phyloP scores from a whole-genome alignment of 2,329 filamentous ascomycete genomes.

The Sporothrix schenckii region DNA sequence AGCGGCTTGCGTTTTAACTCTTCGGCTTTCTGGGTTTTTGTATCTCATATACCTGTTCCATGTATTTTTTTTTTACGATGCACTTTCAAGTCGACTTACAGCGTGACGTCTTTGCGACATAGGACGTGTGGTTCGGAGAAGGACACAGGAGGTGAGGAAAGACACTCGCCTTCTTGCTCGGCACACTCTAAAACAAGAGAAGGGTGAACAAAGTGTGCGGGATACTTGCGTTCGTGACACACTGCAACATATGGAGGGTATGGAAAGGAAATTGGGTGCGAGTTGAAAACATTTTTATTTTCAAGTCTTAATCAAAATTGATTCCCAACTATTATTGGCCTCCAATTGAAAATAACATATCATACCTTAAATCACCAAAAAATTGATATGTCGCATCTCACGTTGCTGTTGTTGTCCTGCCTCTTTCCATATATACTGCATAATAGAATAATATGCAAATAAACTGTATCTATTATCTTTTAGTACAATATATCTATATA shows the following conservation, averaged over 20 bases:
- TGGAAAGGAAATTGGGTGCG: slow-evolving; percentile 12
- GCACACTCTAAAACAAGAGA: neutral
- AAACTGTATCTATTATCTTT: neutral
- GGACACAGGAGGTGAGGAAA: neutral
- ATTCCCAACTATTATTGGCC: neutral
- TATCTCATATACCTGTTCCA: neutral
- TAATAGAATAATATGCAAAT: neutral
- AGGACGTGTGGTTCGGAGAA: neutral
- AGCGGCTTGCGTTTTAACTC: neutral
- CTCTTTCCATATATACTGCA: neutral
- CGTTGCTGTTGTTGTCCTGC: neutral
- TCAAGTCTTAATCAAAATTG: neutral
- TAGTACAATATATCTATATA: neutral
- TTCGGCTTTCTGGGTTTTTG: neutral
- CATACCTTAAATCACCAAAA: too few species aligned
- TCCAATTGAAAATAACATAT: too few species aligned
- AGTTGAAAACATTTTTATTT: neutral
- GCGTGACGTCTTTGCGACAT: neutral
- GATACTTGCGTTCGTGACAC: neutral
- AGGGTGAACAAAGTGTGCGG: neutral
- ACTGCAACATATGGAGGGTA: neutral
- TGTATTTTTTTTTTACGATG: neutral
- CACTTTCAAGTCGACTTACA: neutral
- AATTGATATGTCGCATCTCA: neutral
- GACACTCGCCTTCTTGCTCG: neutral